phyloP scores from a whole-genome alignment of 2,329 filamentous ascomycete genomes.

The Trichoderma harzianum region DNA sequence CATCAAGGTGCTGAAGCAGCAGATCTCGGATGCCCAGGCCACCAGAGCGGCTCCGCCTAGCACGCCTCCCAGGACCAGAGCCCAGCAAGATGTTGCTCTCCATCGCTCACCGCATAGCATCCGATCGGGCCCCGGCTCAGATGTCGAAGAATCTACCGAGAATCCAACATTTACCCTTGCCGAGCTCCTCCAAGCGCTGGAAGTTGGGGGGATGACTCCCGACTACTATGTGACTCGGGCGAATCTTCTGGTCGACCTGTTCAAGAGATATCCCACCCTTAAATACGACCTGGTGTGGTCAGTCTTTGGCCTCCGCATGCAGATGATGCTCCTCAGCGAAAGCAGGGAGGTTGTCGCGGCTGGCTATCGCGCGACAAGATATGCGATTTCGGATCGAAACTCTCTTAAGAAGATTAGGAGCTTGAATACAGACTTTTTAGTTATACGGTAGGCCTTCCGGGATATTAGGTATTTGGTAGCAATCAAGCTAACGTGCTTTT shows the following conservation, averaged over 20 bases:
- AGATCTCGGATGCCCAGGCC: slow-evolving; percentile 58
- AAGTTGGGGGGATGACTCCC: slow-evolving; percentile 79
- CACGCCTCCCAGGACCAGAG: slow-evolving; percentile 51
- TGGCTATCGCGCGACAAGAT: slow-evolving; percentile 88
- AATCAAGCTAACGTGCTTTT: background rate
- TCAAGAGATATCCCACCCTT: slow-evolving; percentile 85
- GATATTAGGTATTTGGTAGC: background rate
- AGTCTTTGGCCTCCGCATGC: slow-evolving; percentile 88
- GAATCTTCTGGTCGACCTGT: slow-evolving; percentile 92
- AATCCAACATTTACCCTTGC: slow-evolving; percentile 89
- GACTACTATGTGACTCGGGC: slow-evolving; percentile 95
- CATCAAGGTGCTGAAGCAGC: slow-evolving; percentile 59
- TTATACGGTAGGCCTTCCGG: slow-evolving; percentile 52
- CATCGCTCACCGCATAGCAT: slow-evolving; percentile 56
- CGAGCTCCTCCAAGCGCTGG: slow-evolving; percentile 85
- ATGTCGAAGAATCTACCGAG: slow-evolving; percentile 67
- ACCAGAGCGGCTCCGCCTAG: slow-evolving; percentile 44
- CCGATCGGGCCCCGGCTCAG: slow-evolving; percentile 55
- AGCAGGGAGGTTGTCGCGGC: slow-evolving; percentile 94
- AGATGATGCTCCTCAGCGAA: slow-evolving; percentile 93
- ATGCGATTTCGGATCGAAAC: slow-evolving; percentile 86
- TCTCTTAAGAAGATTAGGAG: slow-evolving; percentile 85
- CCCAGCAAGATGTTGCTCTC: slow-evolving; percentile 44
- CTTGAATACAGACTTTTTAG: slow-evolving; percentile 87
- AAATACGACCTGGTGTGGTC: slow-evolving; percentile 98